Evolutionary conservation across 2,329 filamentous ascomycete species (phyloP).

Genomic region (Verticillium dahliae): DNA sequence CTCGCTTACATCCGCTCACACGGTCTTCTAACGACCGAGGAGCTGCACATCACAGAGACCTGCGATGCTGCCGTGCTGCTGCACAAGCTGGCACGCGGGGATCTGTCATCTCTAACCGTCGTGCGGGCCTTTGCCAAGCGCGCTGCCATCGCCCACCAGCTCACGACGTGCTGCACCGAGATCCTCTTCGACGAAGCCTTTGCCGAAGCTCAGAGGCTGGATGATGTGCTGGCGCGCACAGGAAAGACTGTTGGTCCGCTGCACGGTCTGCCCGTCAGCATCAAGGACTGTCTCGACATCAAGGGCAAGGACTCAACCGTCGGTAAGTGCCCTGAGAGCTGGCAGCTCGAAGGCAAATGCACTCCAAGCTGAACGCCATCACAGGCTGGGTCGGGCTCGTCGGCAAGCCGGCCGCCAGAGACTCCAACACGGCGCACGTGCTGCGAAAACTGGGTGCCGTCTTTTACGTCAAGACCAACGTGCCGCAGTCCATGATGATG

Average conservation of each 20-base stretch:
- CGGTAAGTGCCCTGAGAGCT: conserved; percentile 17
- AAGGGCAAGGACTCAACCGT: conserved; percentile 49
- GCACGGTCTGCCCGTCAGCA: conserved; percentile 16
- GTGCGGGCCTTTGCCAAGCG: conserved; percentile 41
- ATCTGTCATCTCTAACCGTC: conserved; percentile 25
- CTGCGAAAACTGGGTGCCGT: conserved; percentile 34
- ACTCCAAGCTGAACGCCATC: conserved; percentile 22
- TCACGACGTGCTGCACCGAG: conserved; percentile 19
- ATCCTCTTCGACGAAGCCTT: conserved; percentile 28
- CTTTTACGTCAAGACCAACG: conserved; percentile 34
- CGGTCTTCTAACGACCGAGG: conserved; percentile 24
- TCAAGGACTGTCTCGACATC: conserved; percentile 15
- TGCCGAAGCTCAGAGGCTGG: conserved; percentile 30
- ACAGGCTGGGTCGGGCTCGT: conserved; percentile 55
- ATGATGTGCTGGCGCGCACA: conserved; percentile 27
- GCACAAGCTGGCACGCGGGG: conserved; percentile 14
- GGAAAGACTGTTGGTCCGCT: conserved; percentile 43
- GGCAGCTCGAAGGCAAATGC: no score
- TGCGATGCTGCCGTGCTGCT: conserved; percentile 23
- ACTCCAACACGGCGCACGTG: conserved; percentile 32
- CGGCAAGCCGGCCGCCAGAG: conserved; percentile 42
- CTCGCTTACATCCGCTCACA: conserved; percentile 3
- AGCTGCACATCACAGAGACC: conserved; percentile 29
- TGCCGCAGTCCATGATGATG: conserved; percentile 30
- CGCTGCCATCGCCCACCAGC: conserved; percentile 40